Evolutionary conservation across 129 eudicot species (phyloP).

Genomic region (Tanacetum coccineum): DNA sequence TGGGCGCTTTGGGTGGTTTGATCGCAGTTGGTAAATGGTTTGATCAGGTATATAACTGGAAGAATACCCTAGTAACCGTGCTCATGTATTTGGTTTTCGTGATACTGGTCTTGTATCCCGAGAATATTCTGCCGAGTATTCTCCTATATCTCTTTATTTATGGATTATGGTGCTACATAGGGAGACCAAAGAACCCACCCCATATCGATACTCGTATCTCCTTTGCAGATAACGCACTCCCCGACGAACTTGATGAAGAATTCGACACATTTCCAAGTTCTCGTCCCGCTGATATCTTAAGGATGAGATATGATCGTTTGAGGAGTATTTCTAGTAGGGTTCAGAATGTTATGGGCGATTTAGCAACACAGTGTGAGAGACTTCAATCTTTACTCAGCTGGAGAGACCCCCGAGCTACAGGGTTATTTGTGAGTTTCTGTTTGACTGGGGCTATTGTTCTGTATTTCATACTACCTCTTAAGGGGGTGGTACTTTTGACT

Average conservation of each 20-base stretch:
- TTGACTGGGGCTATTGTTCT: too few species aligned
- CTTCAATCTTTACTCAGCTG: constrained; percentile 67
- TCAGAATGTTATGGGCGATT: constrained; percentile 65
- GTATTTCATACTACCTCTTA: too few species aligned
- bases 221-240: constrained; percentile 42
- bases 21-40: too few species aligned
- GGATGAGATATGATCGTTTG: constrained; percentile 69
- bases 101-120: constrained; percentile 59
- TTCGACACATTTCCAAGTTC: constrained; percentile 69
- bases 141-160: constrained; percentile 63
- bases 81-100: constrained; percentile 61
- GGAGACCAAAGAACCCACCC: constrained; percentile 56
- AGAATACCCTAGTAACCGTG: constrained; percentile 51
- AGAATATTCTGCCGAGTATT: constrained; percentile 57
- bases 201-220: constrained; percentile 68
- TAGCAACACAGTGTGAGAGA: constrained; percentile 75
- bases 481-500: too few species aligned
- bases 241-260: constrained; percentile 75
- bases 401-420: constrained; percentile 75
- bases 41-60: constrained; percentile 60
- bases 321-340: constrained; percentile 64
- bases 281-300: constrained; percentile 36
- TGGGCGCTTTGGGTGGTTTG: too few species aligned
- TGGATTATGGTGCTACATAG: constrained; percentile 77
- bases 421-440: too few species aligned